phyloP scores from a whole-genome alignment of 2,329 filamentous ascomycete genomes.

The Parastagonospora avenae region DNA sequence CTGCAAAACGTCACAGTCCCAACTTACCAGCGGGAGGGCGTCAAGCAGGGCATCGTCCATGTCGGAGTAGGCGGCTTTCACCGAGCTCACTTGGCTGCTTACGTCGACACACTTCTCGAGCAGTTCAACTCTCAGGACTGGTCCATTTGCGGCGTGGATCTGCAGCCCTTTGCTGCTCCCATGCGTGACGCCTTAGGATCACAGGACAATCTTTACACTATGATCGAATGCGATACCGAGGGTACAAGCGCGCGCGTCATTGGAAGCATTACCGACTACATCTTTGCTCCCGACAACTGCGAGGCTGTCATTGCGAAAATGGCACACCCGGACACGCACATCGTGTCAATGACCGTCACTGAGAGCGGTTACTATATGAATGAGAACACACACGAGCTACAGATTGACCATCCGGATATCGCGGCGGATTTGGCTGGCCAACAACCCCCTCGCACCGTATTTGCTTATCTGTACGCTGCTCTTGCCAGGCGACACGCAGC shows the following conservation, averaged over 20 bases:
- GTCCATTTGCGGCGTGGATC: slow-evolving; percentile 36
- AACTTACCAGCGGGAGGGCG: slow-evolving; percentile 26
- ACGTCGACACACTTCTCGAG: slow-evolving; percentile 33
- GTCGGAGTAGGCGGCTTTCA: slow-evolving; percentile 38
- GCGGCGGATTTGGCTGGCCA: slow-evolving; percentile 28
- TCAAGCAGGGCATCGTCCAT: slow-evolving; percentile 38
- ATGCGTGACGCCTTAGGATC: slow-evolving; percentile 30
- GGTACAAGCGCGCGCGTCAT: slow-evolving; percentile 29
- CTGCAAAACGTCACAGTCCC: slow-evolving; percentile 28
- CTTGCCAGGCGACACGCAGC: slow-evolving; percentile 31
- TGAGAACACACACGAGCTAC: slow-evolving; percentile 36
- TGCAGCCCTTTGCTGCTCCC: slow-evolving; percentile 32
- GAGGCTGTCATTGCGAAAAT: slow-evolving; percentile 38
- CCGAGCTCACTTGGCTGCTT: slow-evolving; percentile 33
- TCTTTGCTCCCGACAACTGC: slow-evolving; percentile 33
- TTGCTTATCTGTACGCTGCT: slow-evolving; percentile 33
- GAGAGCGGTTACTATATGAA: slow-evolving; percentile 39
- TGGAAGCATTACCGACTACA: slow-evolving; percentile 35
- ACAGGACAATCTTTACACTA: slow-evolving; percentile 36
- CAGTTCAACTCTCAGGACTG: slow-evolving; percentile 32
- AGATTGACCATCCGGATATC: slow-evolving; percentile 32
- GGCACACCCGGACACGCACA: slow-evolving; percentile 36
- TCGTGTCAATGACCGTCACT: slow-evolving; percentile 37
- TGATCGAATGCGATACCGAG: slow-evolving; percentile 31
- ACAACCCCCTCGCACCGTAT: slow-evolving; percentile 30